Evolutionary conservation across 2,329 filamentous ascomycete species (phyloP), one percentile per base, ranked within the genome.

Genomic region (Phyllosticta capitalensis): DNA sequence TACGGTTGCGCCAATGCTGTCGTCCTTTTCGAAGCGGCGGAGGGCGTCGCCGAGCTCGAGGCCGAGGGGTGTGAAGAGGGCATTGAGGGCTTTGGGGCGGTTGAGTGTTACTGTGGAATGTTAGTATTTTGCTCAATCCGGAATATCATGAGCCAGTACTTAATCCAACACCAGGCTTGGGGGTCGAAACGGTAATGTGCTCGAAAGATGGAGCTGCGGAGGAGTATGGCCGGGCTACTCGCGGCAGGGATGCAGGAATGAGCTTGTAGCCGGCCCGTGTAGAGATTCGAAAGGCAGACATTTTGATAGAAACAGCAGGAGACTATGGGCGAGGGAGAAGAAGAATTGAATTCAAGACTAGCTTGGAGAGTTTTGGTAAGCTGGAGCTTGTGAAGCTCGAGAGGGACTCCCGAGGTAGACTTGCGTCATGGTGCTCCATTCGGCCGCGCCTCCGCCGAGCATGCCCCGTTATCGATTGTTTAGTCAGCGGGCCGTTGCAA

Each of bases 81-180:
- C 94, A 74, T 99, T 99, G 69, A 96, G 85, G 52, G 92, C 91
- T 80, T 95, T 96, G 63, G 94, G 94, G 52, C 94, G 88, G 81
- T 95, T 90, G 65, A 99, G 80, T 14, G 91, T 94, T 69, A 97
- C 92, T 96, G 66, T 4, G 59, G 52, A 19, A 2, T 4, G 52
- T 45, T 19, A 9, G 2, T 17, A 19, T 28, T 28, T 19, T 9
- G 19, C 38, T 50, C 2, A 14, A 28, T 52, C 19, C 7, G n/a
- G 6, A 10, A 22, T 21, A n/a, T 12, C 2, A 5, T 20, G 10
- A n/a, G 1, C n/a, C 62, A 63, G 62, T 81, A 96, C 92, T 89
- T 77, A 96, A 83, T 2, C 89, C 90, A 61, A 99, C 92, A 55
- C 92, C 91, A n/a, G 89, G 87, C 74, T 87, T 88, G 9, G 92